phyloP scores from a whole-genome alignment of 1,284 basidiomycete genomes.

The Phaffia rhodozyma region DNA sequence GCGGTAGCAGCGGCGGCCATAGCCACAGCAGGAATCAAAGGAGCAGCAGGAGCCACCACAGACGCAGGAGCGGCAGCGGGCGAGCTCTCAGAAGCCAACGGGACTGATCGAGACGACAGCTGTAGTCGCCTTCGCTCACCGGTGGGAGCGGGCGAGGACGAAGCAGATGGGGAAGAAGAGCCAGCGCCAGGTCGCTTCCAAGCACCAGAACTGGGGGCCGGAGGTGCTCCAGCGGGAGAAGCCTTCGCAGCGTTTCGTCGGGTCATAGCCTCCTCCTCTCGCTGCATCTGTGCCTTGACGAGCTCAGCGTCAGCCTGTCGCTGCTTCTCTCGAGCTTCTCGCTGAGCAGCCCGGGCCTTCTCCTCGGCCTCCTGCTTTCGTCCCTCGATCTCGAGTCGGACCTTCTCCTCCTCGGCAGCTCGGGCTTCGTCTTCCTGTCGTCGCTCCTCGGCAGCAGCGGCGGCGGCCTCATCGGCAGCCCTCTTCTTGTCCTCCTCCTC shows the following conservation, averaged over 20 bases:
- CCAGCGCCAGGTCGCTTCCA: constrained; percentile 8
- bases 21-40: constrained; percentile 6
- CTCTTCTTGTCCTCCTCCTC: constrained; percentile 44
- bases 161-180: constrained; percentile 7
- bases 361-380: constrained; percentile 50
- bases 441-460: constrained; percentile 15
- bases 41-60: constrained; percentile 21
- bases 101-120: background rate
- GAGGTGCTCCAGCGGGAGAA: constrained; percentile 21
- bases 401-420: constrained; percentile 20
- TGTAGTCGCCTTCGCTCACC: constrained; percentile 5
- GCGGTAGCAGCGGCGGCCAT: constrained; percentile 26
- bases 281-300: constrained; percentile 50
- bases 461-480: constrained; percentile 35
- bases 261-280: constrained; percentile 67
- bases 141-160: constrained; percentile 5
- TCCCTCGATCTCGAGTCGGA: constrained; percentile 8
- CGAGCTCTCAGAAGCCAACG: background rate
- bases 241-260: constrained; percentile 34
- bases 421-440: constrained; percentile 28
- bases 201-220: background rate
- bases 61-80: constrained; percentile 23
- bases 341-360: constrained; percentile 39
- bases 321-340: constrained; percentile 55
- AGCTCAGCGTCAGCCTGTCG: constrained; percentile 49